Conservation (phyloP, 2,329 filamentous ascomycete species). For the Phialophora expanda region DNA sequence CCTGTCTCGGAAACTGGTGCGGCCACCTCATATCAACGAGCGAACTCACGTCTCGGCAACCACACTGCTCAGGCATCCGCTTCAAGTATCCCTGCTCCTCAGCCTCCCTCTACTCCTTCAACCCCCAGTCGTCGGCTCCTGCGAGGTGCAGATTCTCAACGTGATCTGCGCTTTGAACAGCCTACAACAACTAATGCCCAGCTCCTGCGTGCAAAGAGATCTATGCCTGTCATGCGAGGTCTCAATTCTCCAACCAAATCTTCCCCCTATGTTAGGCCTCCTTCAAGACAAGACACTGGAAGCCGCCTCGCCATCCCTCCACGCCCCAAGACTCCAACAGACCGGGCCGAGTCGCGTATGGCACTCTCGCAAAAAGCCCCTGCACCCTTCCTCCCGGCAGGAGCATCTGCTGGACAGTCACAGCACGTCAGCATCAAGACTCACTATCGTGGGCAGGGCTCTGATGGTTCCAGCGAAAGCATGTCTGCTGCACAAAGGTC, state of each 20-base stretch:
- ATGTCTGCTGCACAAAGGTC: slow-evolving; percentile 50
- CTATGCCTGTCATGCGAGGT: slow-evolving; percentile 63
- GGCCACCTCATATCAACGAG: slow-evolving; percentile 67
- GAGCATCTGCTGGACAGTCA: slow-evolving; percentile 72
- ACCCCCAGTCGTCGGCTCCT: slow-evolving; percentile 67
- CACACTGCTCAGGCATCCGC: slow-evolving; percentile 73
- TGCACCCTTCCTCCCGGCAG: slow-evolving; percentile 79
- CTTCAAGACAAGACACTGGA: slow-evolving; percentile 47
- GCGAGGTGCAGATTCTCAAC: slow-evolving; percentile 49
- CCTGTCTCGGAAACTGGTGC: slow-evolving; percentile 90
- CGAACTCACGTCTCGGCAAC: slow-evolving; percentile 67
- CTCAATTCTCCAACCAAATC: slow-evolving; percentile 44
- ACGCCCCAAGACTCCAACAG: slow-evolving; percentile 71
- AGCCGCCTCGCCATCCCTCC: slow-evolving; percentile 43
- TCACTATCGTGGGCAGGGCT: slow-evolving; percentile 79
- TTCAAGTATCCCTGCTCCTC: slow-evolving; percentile 63
- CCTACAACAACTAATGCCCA: slow-evolving; percentile 59
- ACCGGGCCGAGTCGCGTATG: slow-evolving; percentile 56
- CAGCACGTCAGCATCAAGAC: slow-evolving; percentile 77
- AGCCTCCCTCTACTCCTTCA: slow-evolving; percentile 63
- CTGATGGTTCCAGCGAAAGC: slow-evolving; percentile 67
- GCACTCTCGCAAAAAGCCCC: slow-evolving; percentile 62
- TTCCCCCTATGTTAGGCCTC: slow-evolving; percentile 46
- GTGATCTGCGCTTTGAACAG: slow-evolving; percentile 51
- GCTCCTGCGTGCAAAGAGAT: slow-evolving; percentile 64